Percentiles rank a stretch among this genome's conserved stretches.
Conservation (phyloP, 2,329 filamentous ascomycete genomes). For the Colletotrichum coccodes region DNA sequence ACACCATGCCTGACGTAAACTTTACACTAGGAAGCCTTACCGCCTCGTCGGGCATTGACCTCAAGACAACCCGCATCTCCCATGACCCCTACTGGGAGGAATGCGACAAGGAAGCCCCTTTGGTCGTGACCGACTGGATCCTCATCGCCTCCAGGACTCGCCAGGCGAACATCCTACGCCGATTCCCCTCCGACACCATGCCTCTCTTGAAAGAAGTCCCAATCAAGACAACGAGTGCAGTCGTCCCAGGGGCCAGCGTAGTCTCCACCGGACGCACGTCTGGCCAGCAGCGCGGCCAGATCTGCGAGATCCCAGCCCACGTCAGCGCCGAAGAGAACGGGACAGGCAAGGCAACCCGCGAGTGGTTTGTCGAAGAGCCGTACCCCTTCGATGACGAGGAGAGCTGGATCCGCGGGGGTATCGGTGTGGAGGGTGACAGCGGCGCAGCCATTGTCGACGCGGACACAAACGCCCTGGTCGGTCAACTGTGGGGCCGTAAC, state of each 20-base stretch:
- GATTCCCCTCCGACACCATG: conserved; percentile 48
- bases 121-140: conserved; percentile 56
- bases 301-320: conserved; percentile 56
- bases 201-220: conserved; percentile 44
- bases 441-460: conserved; percentile 55
- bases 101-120: conserved; percentile 48
- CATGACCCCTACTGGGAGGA: conserved; percentile 58
- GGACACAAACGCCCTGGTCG: conserved; percentile 49
- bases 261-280: conserved; percentile 55
- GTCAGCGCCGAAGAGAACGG: conserved; percentile 50
- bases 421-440: conserved; percentile 56
- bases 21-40: conserved; percentile 48
- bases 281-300: conserved; percentile 51
- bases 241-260: conserved; percentile 48
- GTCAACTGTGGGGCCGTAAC: conserved; percentile 57
- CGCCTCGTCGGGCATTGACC: conserved; percentile 52
- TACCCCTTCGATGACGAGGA: conserved; percentile 50
- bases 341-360: conserved; percentile 53
- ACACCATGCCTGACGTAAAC: conserved; percentile 42
- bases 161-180: conserved; percentile 53
- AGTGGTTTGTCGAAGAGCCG: conserved; percentile 58
- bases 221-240: conserved; percentile 41
- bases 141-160: conserved; percentile 47
- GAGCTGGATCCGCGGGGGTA: conserved; percentile 56
- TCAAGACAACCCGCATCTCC: conserved; percentile 54